Conservation (phyloP, 768 basidiomycete species). For the Russula brevipes region DNA sequence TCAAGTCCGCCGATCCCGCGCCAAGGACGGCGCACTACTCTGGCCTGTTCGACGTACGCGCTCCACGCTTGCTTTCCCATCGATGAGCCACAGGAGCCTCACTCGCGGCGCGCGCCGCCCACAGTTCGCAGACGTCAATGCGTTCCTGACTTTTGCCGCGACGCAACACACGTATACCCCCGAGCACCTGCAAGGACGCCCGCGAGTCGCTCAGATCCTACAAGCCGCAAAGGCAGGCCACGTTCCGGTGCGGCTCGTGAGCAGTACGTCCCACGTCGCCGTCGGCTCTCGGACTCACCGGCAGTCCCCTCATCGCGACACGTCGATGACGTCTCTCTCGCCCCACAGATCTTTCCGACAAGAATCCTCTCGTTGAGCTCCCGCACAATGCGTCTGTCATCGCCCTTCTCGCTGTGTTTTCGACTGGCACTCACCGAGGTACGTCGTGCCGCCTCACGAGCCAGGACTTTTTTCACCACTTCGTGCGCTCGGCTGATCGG, state of each 20-base stretch:
- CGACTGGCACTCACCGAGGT: constrained; percentile 71
- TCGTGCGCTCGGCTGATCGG: background rate
- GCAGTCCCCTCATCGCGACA: background rate
- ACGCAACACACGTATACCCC: constrained; percentile 63
- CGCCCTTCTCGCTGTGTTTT: constrained; percentile 59
- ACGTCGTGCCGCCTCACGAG: constrained; percentile 12
- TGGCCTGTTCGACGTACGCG: constrained; percentile 72
- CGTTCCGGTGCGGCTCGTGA: constrained; percentile 70
- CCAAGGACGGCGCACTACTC: constrained; percentile 30
- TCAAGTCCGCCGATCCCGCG: constrained; percentile 37
- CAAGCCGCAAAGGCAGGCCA: constrained; percentile 67
- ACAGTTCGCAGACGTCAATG: constrained; percentile 81
- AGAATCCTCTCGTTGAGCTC: constrained; percentile 67
- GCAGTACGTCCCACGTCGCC: constrained; percentile 48
- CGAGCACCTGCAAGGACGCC: constrained; percentile 55
- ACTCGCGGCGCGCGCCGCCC: background rate
- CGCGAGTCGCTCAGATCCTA: constrained; percentile 63
- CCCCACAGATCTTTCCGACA: constrained; percentile 71
- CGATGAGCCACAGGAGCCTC: background rate
- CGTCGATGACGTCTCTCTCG: background rate
- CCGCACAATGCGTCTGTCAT: constrained; percentile 60
- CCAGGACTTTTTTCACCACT: background rate
- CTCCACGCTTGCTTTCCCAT: background rate
- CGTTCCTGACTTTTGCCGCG: constrained; percentile 80
- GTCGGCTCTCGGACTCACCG: constrained; percentile 4